Evolutionary conservation across 2,329 filamentous ascomycete genomes (phyloP).

Genomic region (Ophiocordyceps robertsii): DNA sequence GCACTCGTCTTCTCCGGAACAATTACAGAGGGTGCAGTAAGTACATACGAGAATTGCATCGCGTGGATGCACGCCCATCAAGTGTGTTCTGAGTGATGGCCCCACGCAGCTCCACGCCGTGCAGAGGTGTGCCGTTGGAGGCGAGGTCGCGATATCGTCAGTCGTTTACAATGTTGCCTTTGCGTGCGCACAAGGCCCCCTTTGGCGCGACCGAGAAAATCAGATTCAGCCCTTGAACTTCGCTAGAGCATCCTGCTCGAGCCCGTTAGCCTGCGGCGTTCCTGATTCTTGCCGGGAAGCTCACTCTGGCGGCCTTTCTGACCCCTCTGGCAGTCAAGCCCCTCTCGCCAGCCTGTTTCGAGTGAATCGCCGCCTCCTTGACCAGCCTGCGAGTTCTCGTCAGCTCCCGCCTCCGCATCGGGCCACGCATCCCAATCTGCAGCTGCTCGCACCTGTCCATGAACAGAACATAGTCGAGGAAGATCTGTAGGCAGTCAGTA

Average conservation of each 20-base stretch:
- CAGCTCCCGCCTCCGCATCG: constrained; percentile 1
- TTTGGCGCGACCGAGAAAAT: neutral
- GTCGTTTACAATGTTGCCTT: no score
- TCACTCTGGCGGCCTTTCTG: constrained; percentile 62
- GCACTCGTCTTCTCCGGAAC: no score
- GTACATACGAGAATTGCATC: no score
- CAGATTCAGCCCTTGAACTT: constrained; percentile 51
- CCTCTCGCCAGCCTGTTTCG: constrained; percentile 60
- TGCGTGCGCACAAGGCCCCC: neutral
- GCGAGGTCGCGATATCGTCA: no score
- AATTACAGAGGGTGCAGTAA: no score
- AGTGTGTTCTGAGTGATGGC: no score
- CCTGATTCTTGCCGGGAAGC: constrained; percentile 12
- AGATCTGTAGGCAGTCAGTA: constrained; percentile 46
- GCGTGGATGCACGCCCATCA: no score
- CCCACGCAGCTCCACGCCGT: no score
- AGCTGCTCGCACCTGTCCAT: constrained; percentile 43
- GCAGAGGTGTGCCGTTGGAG: no score
- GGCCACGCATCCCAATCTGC: neutral
- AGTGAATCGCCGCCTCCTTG: constrained; percentile 65
- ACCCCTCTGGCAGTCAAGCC: constrained; percentile 63
- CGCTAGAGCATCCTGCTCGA: constrained; percentile 45
- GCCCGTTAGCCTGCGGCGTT: neutral
- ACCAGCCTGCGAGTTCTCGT: constrained; percentile 42
- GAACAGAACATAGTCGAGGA: constrained; percentile 73